Evolutionary conservation across 148 eudicot genomes (phyloP).

Genomic region (Rhododendron griersonianum): DNA sequence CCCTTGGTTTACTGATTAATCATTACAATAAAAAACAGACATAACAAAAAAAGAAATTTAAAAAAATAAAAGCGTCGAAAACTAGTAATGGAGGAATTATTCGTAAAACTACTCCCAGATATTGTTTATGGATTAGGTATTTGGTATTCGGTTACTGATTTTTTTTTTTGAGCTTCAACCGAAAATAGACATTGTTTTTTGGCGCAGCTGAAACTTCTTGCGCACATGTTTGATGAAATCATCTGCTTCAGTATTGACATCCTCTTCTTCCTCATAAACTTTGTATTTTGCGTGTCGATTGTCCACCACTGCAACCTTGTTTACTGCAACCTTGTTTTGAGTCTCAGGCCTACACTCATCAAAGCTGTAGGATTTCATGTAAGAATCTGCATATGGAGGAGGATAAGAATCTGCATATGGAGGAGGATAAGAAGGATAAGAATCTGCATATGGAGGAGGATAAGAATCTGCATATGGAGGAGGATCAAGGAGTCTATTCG

Average conservation of each 20-base stretch:
- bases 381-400: not conserved
- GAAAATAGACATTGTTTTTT: slow-evolving; percentile 6
- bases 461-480: not conserved
- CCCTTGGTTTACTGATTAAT: not conserved
- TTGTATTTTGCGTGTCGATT: not conserved
- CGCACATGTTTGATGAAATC: slow-evolving; percentile 28
- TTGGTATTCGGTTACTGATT: not conserved
- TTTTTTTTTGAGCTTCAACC: not conserved
- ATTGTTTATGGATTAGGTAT: not conserved
- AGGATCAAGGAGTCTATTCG: not conserved
- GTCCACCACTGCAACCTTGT: not conserved
- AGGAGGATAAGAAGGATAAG: not conserved
- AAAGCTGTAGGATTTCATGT: not conserved
- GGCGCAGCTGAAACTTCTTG: slow-evolving; percentile 16
- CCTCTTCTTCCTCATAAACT: not conserved
- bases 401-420: not conserved
- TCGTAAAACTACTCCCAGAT: not conserved
- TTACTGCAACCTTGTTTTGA: not conserved
- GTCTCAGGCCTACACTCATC: not conserved
- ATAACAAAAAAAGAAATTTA: not conserved
- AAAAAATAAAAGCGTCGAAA: not conserved
- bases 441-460: not conserved
- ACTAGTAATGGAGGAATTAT: not conserved
- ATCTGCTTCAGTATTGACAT: slow-evolving; percentile 31
- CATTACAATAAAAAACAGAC: not conserved